Evolutionary conservation across 2,329 filamentous ascomycete genomes (phyloP), one percentile per base, ranked within the genome.

Genomic region (Mollisia scopiformis): DNA sequence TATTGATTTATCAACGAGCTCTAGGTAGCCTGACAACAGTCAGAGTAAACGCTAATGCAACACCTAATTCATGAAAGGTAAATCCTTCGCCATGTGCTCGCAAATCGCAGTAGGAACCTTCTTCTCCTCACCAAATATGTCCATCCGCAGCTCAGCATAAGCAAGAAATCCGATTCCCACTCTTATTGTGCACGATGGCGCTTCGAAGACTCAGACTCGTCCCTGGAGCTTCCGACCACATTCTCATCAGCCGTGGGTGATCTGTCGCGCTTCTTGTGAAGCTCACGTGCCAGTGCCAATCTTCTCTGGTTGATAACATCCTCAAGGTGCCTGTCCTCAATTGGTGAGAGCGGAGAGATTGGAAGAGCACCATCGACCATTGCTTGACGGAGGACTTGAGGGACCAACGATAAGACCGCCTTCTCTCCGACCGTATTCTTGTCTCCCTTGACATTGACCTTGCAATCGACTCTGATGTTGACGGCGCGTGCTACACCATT

Each of bases 401-500:
- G 52, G 16, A 62, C 52, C 43, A 52, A 37, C 28, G 57, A 30
- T 30, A 61, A 31, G 13, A 62, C 54, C 33, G 62, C 65, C 25
- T 59, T 56, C 54, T 71, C 66, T 23, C 80, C 81, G 6, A 83
- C 65, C 13, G 82, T 64, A 55, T 84, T 84, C 11, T 74, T 72
- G 2, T 71, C 65, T 0, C 82, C 81, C 37, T 78, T 72, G 16
- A 83, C 74, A 8, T 73, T 76, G 21, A 83, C 66, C 16, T 80
- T 78, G 2, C 82, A 79, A 23, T 78, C 76, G 13, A 85, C 75
- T 27, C 76, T 71, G 31, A 82, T 73, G 25, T 69, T 71, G 43
- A 82, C 66, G 1, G 77, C 77, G 13, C 80, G 70, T 5, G 77
- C 76, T 23, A 72, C 72, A 16, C 79, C 79, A 11, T 79, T 72